Base-by-base conservation (phyloP, 176 grass and related monocot species). In the Leersia perrieri region DNA sequence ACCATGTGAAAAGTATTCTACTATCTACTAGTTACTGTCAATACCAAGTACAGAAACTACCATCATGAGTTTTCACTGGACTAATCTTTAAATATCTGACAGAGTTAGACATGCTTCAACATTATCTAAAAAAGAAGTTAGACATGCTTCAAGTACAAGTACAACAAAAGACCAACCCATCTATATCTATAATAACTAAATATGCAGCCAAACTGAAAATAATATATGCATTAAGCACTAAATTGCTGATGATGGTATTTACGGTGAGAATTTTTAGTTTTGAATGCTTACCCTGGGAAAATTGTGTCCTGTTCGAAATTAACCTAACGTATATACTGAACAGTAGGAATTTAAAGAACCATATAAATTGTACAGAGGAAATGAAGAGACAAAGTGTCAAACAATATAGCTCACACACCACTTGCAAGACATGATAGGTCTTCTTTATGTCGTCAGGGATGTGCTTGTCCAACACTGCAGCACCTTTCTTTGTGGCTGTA, bases 401-500 rank as follows among this genome's bases (percentile, higher is more conserved):
- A 40, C 38, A 36, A 36, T 36, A 40, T 40, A 51, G 18, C 45
- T 62, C 22, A 80, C 82, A 13, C 75, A 98, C 95, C 90, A 89
- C 80, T 84, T 91, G 85, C 79, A 97, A 87, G 27, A 97, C 92
- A 90, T 97, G 94, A 79, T 90, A 97, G 44, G 63, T 68, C 69
- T 47, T 83, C 77, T 97, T 94, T 63, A 94, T 92, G 81, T 89
- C 76, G 51, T 90, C 83, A 26, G 89, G 87, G 79, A 97, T 73
- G 79, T 92, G 70, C 72, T 88, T 73, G 41, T 97, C 89, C 72
- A 97, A 84, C 72, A 97, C 89, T n/a, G 92, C 91, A 51, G 82
- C 85, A 71, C 92, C 92, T 80, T 97, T 97, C 77, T 97, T 97
- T n/a, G 77, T 97, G 70, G 87, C 83, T 20, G 72, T 97, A 62